Percentiles rank a stretch among this genome's conserved stretches.
phyloP scores from a whole-genome alignment of 805 yeast species.

The Saturnispora dispora region DNA sequence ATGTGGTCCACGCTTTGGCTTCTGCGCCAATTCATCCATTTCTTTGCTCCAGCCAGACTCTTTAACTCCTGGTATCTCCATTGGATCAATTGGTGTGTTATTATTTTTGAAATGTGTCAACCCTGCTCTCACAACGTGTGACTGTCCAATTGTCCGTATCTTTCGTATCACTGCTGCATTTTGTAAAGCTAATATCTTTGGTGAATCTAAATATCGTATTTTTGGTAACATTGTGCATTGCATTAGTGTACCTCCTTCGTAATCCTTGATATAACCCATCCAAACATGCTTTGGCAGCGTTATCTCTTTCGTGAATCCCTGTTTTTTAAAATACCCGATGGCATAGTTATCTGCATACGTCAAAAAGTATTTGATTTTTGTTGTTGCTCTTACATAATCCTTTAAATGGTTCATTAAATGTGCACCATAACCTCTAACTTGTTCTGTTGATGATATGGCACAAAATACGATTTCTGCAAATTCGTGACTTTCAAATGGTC shows the following conservation, averaged over 20 bases:
- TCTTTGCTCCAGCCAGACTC: conserved; percentile 98
- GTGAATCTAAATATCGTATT: conserved; percentile 80
- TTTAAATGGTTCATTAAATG: conserved; percentile 96
- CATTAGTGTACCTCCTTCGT: conserved; percentile 98
- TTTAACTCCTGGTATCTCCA: conserved; percentile 77
- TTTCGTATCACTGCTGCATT: conserved; percentile 86
- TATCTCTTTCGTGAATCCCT: conserved; percentile 94
- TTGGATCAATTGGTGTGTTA: conserved; percentile 60
- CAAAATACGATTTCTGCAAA: conserved; percentile 98
- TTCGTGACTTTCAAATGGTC: conserved; percentile 83
- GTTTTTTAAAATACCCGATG: conserved; percentile 95
- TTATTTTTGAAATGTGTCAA: conserved; percentile 54
- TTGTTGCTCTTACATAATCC: conserved; percentile 86
- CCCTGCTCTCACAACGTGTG: conserved; percentile 79
- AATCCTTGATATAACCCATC: conserved; percentile 99
- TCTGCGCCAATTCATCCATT: conserved; percentile 93
- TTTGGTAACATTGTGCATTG: conserved; percentile 91
- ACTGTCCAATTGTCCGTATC: conserved; percentile 67
- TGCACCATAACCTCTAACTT: conserved; percentile 97
- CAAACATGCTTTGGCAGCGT: conserved; percentile 76
- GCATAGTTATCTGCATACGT: conserved; percentile 99
- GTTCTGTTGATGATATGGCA: conserved; percentile 96
- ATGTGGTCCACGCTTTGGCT: conserved; percentile 92
- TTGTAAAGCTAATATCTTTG: conserved; percentile 76
- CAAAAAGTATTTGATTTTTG: conserved; percentile 75